Percentiles rank a stretch among this genome's conserved stretches.
Conservation (phyloP, 2,329 filamentous ascomycete species). For the Exophiala oligosperma region DNA sequence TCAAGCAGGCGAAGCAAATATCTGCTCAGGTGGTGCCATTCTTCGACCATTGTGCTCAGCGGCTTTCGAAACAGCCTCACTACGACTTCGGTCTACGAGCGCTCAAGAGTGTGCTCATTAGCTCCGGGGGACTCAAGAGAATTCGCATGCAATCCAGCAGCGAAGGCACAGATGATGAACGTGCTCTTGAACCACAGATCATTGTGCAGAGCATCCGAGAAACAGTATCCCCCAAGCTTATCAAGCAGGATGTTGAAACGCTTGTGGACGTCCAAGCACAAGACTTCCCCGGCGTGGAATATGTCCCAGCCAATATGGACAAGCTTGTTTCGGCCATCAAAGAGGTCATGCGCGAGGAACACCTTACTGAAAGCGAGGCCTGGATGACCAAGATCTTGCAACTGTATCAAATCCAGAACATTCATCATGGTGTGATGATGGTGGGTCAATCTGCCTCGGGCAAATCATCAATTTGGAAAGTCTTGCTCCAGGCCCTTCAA, state of each 20-base stretch:
- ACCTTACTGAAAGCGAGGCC: conserved; percentile 84
- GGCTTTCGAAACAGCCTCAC: conserved; percentile 92
- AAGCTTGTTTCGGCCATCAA: conserved; percentile 79
- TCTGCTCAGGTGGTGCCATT: conserved; percentile 97
- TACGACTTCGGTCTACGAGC: conserved; percentile 99
- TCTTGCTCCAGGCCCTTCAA: conserved; percentile 86
- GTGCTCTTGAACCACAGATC: conserved; percentile 85
- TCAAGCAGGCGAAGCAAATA: conserved; percentile 90
- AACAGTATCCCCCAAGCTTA: conserved; percentile 96
- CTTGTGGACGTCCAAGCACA: conserved; percentile 81
- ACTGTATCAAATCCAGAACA: conserved; percentile 94
- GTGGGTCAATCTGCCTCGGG: conserved; percentile 96
- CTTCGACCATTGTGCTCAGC: conserved; percentile 83
- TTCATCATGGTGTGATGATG: conserved; percentile 99
- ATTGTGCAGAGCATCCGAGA: conserved; percentile 98
- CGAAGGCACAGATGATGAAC: conserved; percentile 59
- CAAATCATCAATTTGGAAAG: conserved; percentile 93
- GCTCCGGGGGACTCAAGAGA: conserved; percentile 93
- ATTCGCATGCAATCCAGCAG: conserved; percentile 64
- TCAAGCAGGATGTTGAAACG: conserved; percentile 84
- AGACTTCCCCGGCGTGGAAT: conserved; percentile 90
- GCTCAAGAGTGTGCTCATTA: conserved; percentile 96
- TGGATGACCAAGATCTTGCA: conserved; percentile 99
- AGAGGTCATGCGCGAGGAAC: conserved; percentile 77
- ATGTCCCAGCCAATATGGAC: conserved; percentile 83